phyloP scores from a whole-genome alignment of 1,139 yeast genomes.

The Sugiyamaella novakii region DNA sequence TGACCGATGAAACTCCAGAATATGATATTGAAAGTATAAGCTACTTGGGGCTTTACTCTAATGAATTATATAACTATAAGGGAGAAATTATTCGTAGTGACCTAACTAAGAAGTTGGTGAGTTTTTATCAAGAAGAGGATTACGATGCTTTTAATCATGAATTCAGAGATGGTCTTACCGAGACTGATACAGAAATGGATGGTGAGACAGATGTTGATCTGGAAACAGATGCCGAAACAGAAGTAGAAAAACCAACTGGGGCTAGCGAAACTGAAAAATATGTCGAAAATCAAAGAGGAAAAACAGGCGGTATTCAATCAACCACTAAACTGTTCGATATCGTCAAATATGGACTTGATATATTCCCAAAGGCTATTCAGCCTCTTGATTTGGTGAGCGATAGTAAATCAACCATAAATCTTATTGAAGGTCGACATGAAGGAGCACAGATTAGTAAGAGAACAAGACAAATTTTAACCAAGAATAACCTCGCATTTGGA shows the following conservation, averaged over 20 bases:
- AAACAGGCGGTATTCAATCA: neutral
- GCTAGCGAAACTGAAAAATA: neutral
- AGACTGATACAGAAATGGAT: neutral
- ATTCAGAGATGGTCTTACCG: neutral
- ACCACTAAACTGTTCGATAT: constrained; percentile 18
- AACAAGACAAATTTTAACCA: constrained; percentile 11
- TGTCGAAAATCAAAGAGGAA: neutral
- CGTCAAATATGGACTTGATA: constrained; percentile 24
- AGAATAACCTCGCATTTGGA: constrained; percentile 13
- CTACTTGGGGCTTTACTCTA: constrained; percentile 11
- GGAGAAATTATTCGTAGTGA: constrained; percentile 17
- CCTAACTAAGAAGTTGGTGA: neutral
- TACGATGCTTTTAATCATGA: constrained; percentile 6
- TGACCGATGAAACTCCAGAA: neutral
- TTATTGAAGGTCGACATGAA: constrained; percentile 11
- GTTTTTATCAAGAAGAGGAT: constrained; percentile 4
- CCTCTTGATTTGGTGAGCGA: constrained; percentile 23
- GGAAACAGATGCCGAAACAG: neutral
- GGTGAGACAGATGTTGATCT: neutral
- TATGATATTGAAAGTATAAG: constrained; percentile 3
- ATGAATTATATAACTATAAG: constrained; percentile 6
- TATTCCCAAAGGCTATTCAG: constrained; percentile 24
- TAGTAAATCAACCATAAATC: constrained; percentile 15
- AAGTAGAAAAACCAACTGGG: neutral
- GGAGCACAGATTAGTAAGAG: constrained; percentile 19